Conservation (phyloP, 2,329 filamentous ascomycete genomes). For the Diplocarpon mali region DNA sequence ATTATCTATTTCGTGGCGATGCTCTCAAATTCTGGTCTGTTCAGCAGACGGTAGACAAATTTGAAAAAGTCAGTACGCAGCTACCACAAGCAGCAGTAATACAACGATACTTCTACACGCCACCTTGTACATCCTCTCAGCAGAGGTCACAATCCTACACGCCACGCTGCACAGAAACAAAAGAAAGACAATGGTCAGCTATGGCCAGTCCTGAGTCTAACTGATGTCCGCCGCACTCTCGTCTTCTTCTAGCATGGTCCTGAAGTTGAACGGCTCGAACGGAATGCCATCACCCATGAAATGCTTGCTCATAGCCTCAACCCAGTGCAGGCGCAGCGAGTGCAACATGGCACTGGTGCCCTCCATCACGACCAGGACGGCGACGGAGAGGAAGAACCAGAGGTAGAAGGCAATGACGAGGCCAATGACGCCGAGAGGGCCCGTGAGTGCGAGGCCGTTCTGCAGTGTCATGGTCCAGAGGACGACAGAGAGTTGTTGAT, state of each 20-base stretch:
- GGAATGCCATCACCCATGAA: constrained; percentile 82
- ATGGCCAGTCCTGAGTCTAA: constrained; percentile 9
- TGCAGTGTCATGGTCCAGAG: constrained; percentile 94
- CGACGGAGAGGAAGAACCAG: constrained; percentile 80
- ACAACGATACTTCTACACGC: no score
- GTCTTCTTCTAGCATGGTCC: constrained; percentile 73
- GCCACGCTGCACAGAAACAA: background rate
- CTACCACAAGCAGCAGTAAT: no score
- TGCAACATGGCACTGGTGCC: constrained; percentile 94
- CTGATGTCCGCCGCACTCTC: constrained; percentile 44
- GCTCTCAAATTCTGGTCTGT: no score
- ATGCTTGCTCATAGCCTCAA: constrained; percentile 96
- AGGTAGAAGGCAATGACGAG: constrained; percentile 73
- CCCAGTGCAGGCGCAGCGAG: constrained; percentile 84
- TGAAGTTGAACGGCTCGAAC: constrained; percentile 85
- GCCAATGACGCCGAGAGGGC: constrained; percentile 62
- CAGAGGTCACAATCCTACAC: background rate
- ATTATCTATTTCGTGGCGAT: no score
- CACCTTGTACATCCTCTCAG: no score
- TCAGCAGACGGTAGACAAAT: no score
- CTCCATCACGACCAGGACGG: constrained; percentile 86
- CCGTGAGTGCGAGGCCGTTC: constrained; percentile 57
- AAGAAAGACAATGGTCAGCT: background rate
- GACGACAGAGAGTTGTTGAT: constrained; percentile 94
- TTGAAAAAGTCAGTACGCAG: no score